These are phyloP conservation scores for Biscutella laevigata DNA, from an alignment of 441 rosid species.

Conservation along the genomic window DNA sequence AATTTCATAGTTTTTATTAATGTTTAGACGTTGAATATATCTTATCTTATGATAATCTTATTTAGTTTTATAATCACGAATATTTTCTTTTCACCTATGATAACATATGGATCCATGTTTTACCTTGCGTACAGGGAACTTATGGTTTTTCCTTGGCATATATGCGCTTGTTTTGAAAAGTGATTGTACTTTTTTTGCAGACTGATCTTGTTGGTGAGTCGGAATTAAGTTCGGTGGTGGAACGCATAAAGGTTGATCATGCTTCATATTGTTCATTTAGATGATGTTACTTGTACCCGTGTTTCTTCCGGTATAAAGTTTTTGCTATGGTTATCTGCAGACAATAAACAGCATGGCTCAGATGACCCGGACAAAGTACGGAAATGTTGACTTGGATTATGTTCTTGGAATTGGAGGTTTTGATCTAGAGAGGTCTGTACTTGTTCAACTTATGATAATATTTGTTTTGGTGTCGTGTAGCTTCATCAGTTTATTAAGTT, in stretches of 20 bases:
- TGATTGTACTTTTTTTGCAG: slow-evolving; percentile 31
- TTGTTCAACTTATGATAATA: slow-evolving; percentile 14
- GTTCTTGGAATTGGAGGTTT: slow-evolving; percentile 98
- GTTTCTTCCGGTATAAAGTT: slow-evolving; percentile 11
- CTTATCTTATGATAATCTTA: neutral
- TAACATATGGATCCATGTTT: neutral
- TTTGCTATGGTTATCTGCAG: slow-evolving; percentile 32
- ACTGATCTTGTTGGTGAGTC: slow-evolving; percentile 80
- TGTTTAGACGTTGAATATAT: slow-evolving; percentile 3
- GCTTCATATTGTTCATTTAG: neutral
- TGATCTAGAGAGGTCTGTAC: slow-evolving; percentile 80
- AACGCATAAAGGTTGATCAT: slow-evolving; percentile 54
- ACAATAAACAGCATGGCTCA: slow-evolving; percentile 72
- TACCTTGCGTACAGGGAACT: neutral
- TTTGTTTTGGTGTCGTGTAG: neutral
- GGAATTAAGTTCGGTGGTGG: slow-evolving; percentile 53
- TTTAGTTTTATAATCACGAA: neutral
- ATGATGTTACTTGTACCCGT: neutral
- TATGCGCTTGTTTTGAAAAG: slow-evolving; percentile 13
- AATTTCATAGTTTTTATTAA: neutral
- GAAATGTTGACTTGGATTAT: slow-evolving; percentile 89
- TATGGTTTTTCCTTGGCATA: neutral
- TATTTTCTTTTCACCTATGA: too few species aligned
- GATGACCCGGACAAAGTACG: slow-evolving; percentile 62
- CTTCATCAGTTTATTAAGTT: slow-evolving; percentile 6